Evolutionary conservation across 2,329 filamentous ascomycete genomes (phyloP).

Genomic region (Aspergillus awamori): DNA sequence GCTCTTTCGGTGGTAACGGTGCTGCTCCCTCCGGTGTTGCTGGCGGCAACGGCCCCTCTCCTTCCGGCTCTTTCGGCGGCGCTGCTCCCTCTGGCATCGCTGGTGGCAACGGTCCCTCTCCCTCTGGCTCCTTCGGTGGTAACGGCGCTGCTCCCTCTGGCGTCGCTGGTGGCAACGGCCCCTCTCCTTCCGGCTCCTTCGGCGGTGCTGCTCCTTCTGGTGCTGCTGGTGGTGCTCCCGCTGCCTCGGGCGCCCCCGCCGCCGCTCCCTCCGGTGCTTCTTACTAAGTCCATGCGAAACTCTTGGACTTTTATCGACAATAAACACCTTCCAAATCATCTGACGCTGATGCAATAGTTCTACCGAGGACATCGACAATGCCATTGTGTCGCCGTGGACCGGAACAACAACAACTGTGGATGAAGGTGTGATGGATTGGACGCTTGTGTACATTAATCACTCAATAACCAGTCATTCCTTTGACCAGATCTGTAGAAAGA

Average conservation of each 20-base stretch:
- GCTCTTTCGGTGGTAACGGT: not conserved
- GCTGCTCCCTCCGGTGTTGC: not conserved
- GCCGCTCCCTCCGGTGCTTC: slow-evolving; percentile 1
- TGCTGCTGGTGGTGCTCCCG: not conserved
- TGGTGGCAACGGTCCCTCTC: not conserved
- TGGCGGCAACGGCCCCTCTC: not conserved
- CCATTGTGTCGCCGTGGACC: no score
- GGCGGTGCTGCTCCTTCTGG: not conserved
- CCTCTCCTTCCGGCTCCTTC: not conserved
- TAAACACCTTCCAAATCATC: not conserved
- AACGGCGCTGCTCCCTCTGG: not conserved
- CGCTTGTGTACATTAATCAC: not conserved
- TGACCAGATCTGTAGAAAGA: not conserved
- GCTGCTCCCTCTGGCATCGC: not conserved
- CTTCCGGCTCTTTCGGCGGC: not conserved
- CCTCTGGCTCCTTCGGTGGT: not conserved
- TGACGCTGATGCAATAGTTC: not conserved
- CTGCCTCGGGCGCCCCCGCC: not conserved
- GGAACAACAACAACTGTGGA: not conserved
- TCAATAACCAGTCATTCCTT: not conserved
- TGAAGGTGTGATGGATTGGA: not conserved
- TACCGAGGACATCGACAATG: no score
- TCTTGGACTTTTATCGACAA: not conserved
- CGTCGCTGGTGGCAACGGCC: not conserved
- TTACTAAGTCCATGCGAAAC: not conserved